A percentile compares a stretch with the other conserved stretches of the same genome.
Evolutionary conservation across 345 rosid species (phyloP).

Genomic region (Rhodamnia argentea): DNA sequence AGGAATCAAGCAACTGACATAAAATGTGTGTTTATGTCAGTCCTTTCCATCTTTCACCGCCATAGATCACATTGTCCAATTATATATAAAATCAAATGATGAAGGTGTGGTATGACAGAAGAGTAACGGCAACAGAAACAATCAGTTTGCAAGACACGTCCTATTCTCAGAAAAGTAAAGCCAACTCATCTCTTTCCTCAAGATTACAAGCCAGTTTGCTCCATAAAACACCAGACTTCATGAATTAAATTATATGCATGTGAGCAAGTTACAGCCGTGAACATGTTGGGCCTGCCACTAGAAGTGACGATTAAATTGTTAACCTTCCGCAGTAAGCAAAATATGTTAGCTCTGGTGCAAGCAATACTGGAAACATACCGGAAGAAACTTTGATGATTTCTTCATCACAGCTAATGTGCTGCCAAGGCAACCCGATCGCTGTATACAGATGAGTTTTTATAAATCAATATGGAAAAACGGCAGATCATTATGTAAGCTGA

Average conservation of each 20-base stretch:
- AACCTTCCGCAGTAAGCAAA: neutral
- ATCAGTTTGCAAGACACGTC: neutral
- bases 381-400: slow-evolving; percentile 85
- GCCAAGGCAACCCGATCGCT: slow-evolving; percentile 95
- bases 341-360: neutral
- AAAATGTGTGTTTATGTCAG: neutral
- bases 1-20: neutral
- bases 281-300: neutral
- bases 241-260: neutral
- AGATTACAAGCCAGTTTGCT: neutral
- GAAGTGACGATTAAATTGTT: neutral
- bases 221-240: neutral
- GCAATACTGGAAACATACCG: slow-evolving; percentile 37
- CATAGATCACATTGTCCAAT: neutral
- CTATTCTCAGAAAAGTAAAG: neutral
- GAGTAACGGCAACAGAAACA: neutral
- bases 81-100: neutral
- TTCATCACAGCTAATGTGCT: slow-evolving; percentile 91
- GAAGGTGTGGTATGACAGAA: neutral
- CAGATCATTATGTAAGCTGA: neutral
- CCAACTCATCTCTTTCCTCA: neutral
- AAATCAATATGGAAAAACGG: slow-evolving; percentile 5
- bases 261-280: neutral
- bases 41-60: neutral
- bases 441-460: slow-evolving; percentile 13